Conservation (phyloP, 371 early-diverging fungal species). For the Saksenaea vasiformis region DNA sequence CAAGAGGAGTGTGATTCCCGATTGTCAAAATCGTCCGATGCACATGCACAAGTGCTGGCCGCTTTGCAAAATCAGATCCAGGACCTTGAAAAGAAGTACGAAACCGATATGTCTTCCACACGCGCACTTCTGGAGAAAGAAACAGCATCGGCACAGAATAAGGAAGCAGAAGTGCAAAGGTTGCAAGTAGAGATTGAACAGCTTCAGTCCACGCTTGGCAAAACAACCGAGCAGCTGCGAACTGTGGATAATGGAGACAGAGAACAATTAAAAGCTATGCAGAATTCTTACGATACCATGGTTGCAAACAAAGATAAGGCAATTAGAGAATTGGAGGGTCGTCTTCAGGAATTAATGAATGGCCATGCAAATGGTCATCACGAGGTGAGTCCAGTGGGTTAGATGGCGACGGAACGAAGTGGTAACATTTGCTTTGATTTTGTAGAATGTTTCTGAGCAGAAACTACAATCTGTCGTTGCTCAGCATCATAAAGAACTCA, state of each 20-base stretch:
- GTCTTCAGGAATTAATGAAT: conserved; percentile 27
- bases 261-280: conserved; percentile 23
- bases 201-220: conserved; percentile 4
- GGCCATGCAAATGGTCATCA: conserved; percentile 9
- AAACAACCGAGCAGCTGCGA: conserved; percentile 2
- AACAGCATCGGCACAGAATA: conserved; percentile 7
- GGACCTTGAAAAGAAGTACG: background rate
- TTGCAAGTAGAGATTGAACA: conserved; percentile 10
- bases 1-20: conserved; percentile 3
- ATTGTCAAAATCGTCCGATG: background rate
- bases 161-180: conserved; percentile 16
- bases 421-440: background rate
- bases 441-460: conserved; percentile 12
- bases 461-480: conserved; percentile 35
- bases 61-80: conserved; percentile 10
- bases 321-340: conserved; percentile 38
- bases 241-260: conserved; percentile 4
- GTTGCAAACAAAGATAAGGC: conserved; percentile 41
- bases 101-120: background rate
- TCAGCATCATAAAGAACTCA: conserved; percentile 49
- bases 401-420: background rate
- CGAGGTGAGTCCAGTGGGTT: background rate
- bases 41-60: conserved; percentile 13
- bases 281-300: conserved; percentile 41
- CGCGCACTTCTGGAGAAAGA: background rate